Percentiles rank a stretch among this genome's conserved stretches.
Conservation (phyloP, 306 rosid species). For the Crotalaria pallida region DNA sequence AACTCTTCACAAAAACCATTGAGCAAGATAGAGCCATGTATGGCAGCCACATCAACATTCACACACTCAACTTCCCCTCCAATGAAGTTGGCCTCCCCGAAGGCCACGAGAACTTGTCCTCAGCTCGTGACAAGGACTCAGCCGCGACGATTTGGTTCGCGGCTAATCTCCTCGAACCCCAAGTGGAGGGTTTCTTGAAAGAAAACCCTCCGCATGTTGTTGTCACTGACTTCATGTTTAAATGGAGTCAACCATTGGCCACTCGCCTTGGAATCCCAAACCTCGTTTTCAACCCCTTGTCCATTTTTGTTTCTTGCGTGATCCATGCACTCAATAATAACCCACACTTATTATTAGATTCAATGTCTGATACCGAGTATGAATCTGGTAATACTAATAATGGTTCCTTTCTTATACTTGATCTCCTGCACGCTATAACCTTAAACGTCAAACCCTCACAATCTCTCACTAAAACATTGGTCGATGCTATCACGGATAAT, state of each 20-base stretch:
- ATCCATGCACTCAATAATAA: neutral
- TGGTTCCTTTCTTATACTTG: neutral
- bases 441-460: neutral
- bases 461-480: neutral
- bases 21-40: neutral
- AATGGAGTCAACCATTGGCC: neutral
- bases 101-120: neutral
- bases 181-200: neutral
- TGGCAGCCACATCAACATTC: neutral
- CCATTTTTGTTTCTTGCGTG: neutral
- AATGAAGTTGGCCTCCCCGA: constrained; percentile 3
- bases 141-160: neutral
- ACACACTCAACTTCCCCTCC: neutral
- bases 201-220: neutral
- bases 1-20: neutral
- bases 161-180: neutral
- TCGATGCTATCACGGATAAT: neutral
- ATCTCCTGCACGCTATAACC: constrained; percentile 11
- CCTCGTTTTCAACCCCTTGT: neutral
- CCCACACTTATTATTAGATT: neutral
- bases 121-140: neutral
- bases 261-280: neutral
- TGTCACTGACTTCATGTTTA: neutral
- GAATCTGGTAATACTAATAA: too few species aligned
- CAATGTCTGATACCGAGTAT: too few species aligned